Conservation (phyloP, 2,329 filamentous ascomycete species). For the Pyricularia grisea region DNA sequence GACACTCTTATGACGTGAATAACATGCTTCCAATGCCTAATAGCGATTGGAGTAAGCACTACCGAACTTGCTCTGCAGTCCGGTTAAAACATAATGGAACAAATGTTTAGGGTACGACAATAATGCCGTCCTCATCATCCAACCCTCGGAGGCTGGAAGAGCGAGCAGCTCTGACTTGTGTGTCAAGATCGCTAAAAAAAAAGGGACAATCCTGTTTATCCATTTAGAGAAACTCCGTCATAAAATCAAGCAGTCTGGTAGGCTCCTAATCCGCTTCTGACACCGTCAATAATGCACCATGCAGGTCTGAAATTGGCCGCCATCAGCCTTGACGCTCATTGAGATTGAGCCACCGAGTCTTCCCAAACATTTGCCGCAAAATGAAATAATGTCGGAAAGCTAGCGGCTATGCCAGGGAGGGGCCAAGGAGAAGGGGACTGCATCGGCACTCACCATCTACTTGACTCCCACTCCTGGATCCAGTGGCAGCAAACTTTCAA, state of each 20-base stretch:
- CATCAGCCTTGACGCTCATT: not conserved
- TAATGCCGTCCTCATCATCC: not conserved
- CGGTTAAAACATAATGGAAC: not conserved
- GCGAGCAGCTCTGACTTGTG: not conserved
- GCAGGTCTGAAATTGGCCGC: not conserved
- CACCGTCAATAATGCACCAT: not conserved
- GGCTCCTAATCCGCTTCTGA: not conserved
- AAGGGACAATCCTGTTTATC: not conserved
- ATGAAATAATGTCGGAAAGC: not conserved
- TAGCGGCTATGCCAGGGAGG: not conserved
- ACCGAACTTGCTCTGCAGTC: not conserved
- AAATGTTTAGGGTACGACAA: not conserved
- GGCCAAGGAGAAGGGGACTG: not conserved
- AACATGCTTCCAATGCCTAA: not conserved
- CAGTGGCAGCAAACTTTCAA: constrained; percentile 76
- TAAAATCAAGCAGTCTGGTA: not conserved
- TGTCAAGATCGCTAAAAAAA: not conserved
- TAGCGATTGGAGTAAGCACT: not conserved
- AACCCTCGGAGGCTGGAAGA: not conserved
- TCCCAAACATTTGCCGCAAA: not conserved
- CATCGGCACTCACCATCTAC: constrained; percentile 2
- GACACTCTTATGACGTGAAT: not conserved
- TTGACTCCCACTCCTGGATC: constrained; percentile 61
- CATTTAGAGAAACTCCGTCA: not conserved
- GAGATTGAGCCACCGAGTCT: not conserved